Conservation (phyloP, 73 alveolate species). For the Paramecium primaurelia region DNA sequence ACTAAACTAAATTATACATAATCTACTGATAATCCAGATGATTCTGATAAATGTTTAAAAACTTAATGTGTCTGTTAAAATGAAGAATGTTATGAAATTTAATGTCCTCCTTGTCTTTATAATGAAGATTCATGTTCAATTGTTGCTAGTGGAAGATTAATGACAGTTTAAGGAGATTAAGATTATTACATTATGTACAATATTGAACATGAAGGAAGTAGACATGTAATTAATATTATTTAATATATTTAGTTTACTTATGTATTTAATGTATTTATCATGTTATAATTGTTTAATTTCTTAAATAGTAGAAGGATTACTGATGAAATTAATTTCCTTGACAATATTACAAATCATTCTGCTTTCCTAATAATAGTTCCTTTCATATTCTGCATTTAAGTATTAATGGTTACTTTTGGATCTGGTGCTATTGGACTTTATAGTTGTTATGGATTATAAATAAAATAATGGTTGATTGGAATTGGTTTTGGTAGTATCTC, state of each 20-base stretch:
- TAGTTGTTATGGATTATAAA: constrained; percentile 28
- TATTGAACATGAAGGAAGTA: constrained; percentile 68
- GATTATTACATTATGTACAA: constrained; percentile 65
- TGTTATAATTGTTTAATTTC: constrained; percentile 81
- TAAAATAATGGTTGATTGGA: constrained; percentile 47
- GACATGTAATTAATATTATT: constrained; percentile 64
- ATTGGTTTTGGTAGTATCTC: constrained; percentile 44
- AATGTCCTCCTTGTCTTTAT: background rate
- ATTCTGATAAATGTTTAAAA: background rate
- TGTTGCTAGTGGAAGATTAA: constrained; percentile 63
- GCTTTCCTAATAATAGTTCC: constrained; percentile 43
- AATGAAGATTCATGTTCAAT: background rate
- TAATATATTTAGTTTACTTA: constrained; percentile 65
- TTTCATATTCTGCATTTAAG: background rate
- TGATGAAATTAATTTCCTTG: constrained; percentile 84
- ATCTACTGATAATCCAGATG: background rate
- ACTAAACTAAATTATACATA: background rate
- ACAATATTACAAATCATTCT: background rate
- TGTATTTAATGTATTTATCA: constrained; percentile 85
- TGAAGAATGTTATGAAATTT: background rate
- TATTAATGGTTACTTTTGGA: constrained; percentile 51
- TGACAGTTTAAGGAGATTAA: constrained; percentile 64
- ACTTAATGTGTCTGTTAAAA: background rate
- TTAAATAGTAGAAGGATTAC: constrained; percentile 82
- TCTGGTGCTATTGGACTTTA: constrained; percentile 37